phyloP scores from a whole-genome alignment of 306 rosid species.

The Cucurbita ficifolia region DNA sequence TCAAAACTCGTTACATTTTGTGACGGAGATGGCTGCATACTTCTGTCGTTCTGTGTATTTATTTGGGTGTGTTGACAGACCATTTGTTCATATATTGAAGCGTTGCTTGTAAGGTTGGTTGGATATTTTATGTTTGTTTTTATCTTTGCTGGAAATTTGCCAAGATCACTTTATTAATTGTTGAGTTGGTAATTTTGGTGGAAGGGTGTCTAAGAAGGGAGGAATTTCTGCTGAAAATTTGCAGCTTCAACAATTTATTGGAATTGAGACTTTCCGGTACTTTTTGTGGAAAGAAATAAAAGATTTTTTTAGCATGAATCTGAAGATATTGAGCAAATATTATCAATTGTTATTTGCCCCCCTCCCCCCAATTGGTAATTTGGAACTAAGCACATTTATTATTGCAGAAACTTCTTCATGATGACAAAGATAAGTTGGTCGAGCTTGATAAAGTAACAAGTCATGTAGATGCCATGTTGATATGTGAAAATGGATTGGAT shows the following conservation, averaged over 20 bases:
- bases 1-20: background rate
- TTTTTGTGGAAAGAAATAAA: background rate
- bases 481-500: constrained; percentile 22
- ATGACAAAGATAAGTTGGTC: constrained; percentile 22
- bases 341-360: background rate
- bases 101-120: background rate
- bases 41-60: background rate
- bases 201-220: background rate
- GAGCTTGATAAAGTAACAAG: constrained; percentile 31
- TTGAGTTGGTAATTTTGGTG: background rate
- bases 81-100: background rate
- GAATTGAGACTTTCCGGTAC: background rate
- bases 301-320: background rate
- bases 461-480: constrained; percentile 21
- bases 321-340: background rate
- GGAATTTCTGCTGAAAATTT: background rate
- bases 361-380: background rate
- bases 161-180: background rate
- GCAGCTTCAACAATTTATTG: background rate
- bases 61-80: background rate
- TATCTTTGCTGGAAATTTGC: background rate
- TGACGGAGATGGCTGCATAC: background rate
- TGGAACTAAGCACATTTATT: constrained; percentile 4
- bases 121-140: background rate
- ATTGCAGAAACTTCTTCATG: constrained; percentile 45